A percentile compares a stretch with the other conserved stretches of the same genome.
phyloP scores from a whole-genome alignment of 164 flowering plant genomes.

The Kalanchoe fedtschenkoi region DNA sequence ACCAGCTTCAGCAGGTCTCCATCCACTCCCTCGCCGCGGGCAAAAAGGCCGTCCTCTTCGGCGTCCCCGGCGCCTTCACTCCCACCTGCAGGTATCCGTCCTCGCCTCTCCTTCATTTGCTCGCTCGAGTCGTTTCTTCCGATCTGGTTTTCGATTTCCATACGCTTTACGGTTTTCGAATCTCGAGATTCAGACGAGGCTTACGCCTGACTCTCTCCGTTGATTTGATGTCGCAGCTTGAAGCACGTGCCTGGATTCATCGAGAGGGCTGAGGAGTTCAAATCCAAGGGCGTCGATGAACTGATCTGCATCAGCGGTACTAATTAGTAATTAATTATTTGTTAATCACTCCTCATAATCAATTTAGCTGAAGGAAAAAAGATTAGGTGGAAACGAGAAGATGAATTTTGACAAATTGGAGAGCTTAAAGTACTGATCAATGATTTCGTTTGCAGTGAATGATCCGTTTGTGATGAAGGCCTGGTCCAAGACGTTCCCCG shows the following conservation, averaged over 20 bases:
- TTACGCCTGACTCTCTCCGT: no score
- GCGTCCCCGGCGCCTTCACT: slow-evolving; percentile 93
- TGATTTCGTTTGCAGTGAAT: slow-evolving; percentile 45
- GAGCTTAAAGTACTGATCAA: background rate
- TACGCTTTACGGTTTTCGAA: no score
- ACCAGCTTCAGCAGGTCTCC: slow-evolving; percentile 45
- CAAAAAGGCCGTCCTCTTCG: slow-evolving; percentile 72
- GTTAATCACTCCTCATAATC: background rate
- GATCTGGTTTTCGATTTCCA: no score
- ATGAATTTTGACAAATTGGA: background rate
- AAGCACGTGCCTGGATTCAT: slow-evolving; percentile 88
- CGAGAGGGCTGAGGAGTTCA: slow-evolving; percentile 60
- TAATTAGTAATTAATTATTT: background rate
- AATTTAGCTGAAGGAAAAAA: background rate
- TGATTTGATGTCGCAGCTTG: slow-evolving; percentile 27
- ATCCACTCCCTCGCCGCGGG: slow-evolving; percentile 76
- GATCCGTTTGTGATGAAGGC: slow-evolving; percentile 98
- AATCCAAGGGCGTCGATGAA: slow-evolving; percentile 77
- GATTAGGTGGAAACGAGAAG: no score
- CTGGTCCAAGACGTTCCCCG: slow-evolving; percentile 78
- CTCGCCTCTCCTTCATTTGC: background rate
- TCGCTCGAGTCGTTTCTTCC: background rate
- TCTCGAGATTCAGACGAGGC: no score
- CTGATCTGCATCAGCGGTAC: slow-evolving; percentile 65
- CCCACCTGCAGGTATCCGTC: slow-evolving; percentile 73